phyloP scores from a whole-genome alignment of 2,329 filamentous ascomycete genomes.

The Penicillium fuscoglaucum region DNA sequence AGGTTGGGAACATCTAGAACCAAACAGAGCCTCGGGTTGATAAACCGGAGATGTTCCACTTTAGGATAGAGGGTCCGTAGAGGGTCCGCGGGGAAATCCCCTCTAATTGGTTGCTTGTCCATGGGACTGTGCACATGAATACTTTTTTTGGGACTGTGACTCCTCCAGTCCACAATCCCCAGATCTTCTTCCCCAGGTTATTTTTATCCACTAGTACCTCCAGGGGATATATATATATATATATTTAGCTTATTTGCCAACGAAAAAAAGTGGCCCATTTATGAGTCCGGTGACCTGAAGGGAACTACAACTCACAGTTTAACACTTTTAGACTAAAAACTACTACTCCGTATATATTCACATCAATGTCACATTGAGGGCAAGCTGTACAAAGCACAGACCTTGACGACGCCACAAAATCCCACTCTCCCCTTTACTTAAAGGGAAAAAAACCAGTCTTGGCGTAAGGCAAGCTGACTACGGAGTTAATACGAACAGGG shows the following conservation, averaged over 20 bases:
- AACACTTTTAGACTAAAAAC: neutral
- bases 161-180: neutral
- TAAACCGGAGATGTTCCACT: slow-evolving; percentile 3
- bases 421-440: neutral
- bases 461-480: slow-evolving; percentile 1
- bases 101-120: neutral
- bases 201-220: neutral
- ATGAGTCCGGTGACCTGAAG: neutral
- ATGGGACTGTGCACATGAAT: neutral
- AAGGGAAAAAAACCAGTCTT: neutral
- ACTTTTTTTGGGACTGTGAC: neutral
- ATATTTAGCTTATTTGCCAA: neutral
- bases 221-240: too few species aligned
- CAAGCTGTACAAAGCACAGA: slow-evolving; percentile 9
- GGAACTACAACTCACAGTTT: neutral
- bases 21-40: slow-evolving; percentile 9
- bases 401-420: slow-evolving; percentile 5
- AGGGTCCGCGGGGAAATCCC: neutral
- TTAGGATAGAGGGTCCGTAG: slow-evolving; percentile 1
- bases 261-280: neutral
- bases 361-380: slow-evolving; percentile 9
- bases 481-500: neutral
- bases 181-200: neutral
- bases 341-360: neutral
- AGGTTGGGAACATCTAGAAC: neutral